Conservation (phyloP, 2,329 filamentous ascomycete species). For the Celoporthe dispersa region DNA sequence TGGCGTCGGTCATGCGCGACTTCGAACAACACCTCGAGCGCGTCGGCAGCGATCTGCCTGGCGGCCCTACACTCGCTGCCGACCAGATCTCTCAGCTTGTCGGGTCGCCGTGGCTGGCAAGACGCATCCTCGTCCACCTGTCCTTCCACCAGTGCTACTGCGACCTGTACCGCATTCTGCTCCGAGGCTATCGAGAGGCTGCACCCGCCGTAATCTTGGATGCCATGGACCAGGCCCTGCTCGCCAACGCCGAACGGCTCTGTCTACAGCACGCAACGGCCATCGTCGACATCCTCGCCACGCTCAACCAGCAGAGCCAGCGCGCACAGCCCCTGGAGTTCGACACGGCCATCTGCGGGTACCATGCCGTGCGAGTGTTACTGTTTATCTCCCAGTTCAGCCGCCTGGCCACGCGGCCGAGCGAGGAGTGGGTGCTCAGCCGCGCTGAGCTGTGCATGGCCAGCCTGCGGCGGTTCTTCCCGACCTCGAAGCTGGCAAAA, state of each 20-base stretch:
- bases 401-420: slow-evolving; percentile 17
- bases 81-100: slow-evolving; percentile 22
- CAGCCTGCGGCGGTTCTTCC: slow-evolving; percentile 36
- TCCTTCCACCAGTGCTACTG: slow-evolving; percentile 49
- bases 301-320: slow-evolving; percentile 31
- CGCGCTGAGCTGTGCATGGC: slow-evolving; percentile 37
- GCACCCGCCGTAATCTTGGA: slow-evolving; percentile 40
- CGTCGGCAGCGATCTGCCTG: slow-evolving; percentile 19
- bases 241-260: slow-evolving; percentile 35
- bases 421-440: slow-evolving; percentile 35
- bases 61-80: slow-evolving; percentile 15
- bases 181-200: slow-evolving; percentile 46
- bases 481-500: slow-evolving; percentile 33
- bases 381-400: slow-evolving; percentile 35
- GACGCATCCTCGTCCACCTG: slow-evolving; percentile 39
- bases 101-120: slow-evolving; percentile 31
- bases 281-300: slow-evolving; percentile 31
- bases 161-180: slow-evolving; percentile 49
- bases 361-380: slow-evolving; percentile 32
- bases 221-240: slow-evolving; percentile 36
- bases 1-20: slow-evolving; percentile 24
- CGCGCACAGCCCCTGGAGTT: slow-evolving; percentile 31
- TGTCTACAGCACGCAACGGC: slow-evolving; percentile 27
- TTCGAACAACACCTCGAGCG: slow-evolving; percentile 27
- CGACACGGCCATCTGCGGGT: slow-evolving; percentile 34